Evolutionary conservation across 1,139 yeast species (phyloP), one percentile per base, ranked within the genome.

Genomic region (Kodamaea fungicola): DNA sequence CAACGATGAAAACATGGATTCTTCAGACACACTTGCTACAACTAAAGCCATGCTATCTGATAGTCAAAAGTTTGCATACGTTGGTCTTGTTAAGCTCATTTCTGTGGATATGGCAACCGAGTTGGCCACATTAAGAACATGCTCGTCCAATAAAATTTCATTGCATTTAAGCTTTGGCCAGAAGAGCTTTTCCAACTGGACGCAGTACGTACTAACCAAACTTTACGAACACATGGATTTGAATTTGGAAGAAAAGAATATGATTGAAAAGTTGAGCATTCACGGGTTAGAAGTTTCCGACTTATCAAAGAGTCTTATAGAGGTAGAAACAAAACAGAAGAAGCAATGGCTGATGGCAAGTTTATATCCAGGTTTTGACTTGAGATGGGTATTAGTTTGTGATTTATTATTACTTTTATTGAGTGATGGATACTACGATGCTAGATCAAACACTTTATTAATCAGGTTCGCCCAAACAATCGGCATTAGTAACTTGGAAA

Each of bases 331-430:
- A 6, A 34, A 34, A 9, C 39, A 51, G 43, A 35, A 34, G 10
- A 38, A 30, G n/a, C 30, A 34, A 2, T 31, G 29, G 28, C 39
- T 27, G 27, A 44, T 43, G 44, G 37, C 47, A 3, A 40, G 41
- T 12, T 37, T 39, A 27, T 42, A 44, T 12, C 49, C 52, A 6
- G 80, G 82, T 24, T 76, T 89, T 40, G 96, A 90, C 54, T 75
- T 92, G 29, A 78, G 92, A 28, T 92, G 98, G 98, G 90, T 96
- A 0, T 74, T 92, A 7, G 67, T 92, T 1, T 94, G 98, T 60
- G 98, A 94, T 57, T 62, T 94, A 38, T 89, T 92, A 53, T 64
- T 94, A 31, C 72, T 88, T 3, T 67, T 92, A 2, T 64, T 92
- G 13, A 80, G 90, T 37, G 96, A 90, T 45, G 90, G 96, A 0